Evolutionary conservation across 768 basidiomycete genomes (phyloP).

Genomic region (Lactarius hatsudake): DNA sequence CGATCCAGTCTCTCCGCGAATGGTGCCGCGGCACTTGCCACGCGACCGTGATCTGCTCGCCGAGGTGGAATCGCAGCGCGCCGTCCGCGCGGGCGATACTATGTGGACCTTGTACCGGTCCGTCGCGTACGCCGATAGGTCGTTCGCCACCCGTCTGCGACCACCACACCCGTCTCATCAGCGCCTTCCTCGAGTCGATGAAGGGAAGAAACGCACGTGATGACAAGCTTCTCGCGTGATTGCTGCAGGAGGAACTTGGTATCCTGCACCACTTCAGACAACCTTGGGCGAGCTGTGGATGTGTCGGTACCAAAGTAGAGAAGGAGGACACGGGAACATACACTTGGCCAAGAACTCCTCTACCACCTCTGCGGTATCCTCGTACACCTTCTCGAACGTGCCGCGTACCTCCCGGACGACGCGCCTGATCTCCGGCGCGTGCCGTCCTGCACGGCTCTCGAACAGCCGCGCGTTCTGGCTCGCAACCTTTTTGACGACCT

Average conservation of each 20-base stretch:
- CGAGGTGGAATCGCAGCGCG: slow-evolving; percentile 73
- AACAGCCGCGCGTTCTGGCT: slow-evolving; percentile 75
- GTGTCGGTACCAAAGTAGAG: not conserved
- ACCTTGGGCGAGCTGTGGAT: slow-evolving; percentile 71
- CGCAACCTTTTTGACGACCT: slow-evolving; percentile 95
- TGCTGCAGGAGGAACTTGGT: slow-evolving; percentile 90
- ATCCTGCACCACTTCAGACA: slow-evolving; percentile 89
- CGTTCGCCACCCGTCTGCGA: slow-evolving; percentile 71
- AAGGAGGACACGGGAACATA: slow-evolving; percentile 40
- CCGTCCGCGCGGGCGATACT: slow-evolving; percentile 53
- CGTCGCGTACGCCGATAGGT: slow-evolving; percentile 76
- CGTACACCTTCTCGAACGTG: slow-evolving; percentile 93
- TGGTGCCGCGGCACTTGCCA: slow-evolving; percentile 89
- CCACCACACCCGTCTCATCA: slow-evolving; percentile 2
- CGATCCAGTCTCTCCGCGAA: slow-evolving; percentile 94
- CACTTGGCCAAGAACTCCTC: slow-evolving; percentile 93
- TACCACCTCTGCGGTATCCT: slow-evolving; percentile 87
- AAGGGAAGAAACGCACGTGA: slow-evolving; percentile 61
- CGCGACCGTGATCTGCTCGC: slow-evolving; percentile 80
- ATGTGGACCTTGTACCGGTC: slow-evolving; percentile 73
- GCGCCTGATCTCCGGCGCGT: slow-evolving; percentile 78
- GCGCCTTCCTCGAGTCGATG: not conserved
- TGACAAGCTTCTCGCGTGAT: slow-evolving; percentile 85
- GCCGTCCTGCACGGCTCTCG: slow-evolving; percentile 72
- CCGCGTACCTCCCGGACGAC: slow-evolving; percentile 91